Evolutionary conservation across 2,329 filamentous ascomycete genomes (phyloP).

Genomic region (Trichophyton equinum): DNA sequence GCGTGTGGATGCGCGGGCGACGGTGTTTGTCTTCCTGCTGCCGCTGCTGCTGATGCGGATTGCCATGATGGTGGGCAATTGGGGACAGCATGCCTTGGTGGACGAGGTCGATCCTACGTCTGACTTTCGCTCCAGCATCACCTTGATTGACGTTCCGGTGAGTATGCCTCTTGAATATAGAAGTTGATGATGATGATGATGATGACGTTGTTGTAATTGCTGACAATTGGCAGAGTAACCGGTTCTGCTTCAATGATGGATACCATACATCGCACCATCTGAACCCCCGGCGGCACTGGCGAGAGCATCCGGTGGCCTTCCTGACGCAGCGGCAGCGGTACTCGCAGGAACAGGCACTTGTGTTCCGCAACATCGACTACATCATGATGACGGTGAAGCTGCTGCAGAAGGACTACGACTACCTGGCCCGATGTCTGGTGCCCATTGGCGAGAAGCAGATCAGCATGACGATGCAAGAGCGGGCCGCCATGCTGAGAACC

Average conservation of each 20-base stretch:
- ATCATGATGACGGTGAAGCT: slow-evolving; percentile 60
- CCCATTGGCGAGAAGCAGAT: slow-evolving; percentile 58
- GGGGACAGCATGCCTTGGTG: slow-evolving; percentile 73
- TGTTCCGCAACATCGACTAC: slow-evolving; percentile 73
- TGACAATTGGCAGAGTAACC: slow-evolving; percentile 50
- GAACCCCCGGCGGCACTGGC: slow-evolving; percentile 68
- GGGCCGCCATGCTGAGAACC: slow-evolving; percentile 48
- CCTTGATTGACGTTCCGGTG: slow-evolving; percentile 65
- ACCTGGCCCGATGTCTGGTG: slow-evolving; percentile 57
- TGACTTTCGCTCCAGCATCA: slow-evolving; percentile 67
- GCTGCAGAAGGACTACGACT: slow-evolving; percentile 56
- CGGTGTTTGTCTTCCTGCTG: slow-evolving; percentile 53
- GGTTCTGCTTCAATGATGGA: slow-evolving; percentile 71
- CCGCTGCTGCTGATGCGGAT: slow-evolving; percentile 55
- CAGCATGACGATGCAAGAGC: slow-evolving; percentile 50
- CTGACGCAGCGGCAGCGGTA: slow-evolving; percentile 57
- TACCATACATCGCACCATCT: slow-evolving; percentile 74
- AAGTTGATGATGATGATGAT: neutral
- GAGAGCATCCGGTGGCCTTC: slow-evolving; percentile 64
- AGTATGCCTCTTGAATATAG: slow-evolving; percentile 21
- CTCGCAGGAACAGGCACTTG: slow-evolving; percentile 52
- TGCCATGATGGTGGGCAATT: slow-evolving; percentile 70
- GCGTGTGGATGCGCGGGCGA: slow-evolving; percentile 41
- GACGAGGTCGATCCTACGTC: slow-evolving; percentile 63
- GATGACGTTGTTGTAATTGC: neutral